Base-by-base conservation (phyloP, 805 yeast species). In the Diddensiella transvaalensis region DNA sequence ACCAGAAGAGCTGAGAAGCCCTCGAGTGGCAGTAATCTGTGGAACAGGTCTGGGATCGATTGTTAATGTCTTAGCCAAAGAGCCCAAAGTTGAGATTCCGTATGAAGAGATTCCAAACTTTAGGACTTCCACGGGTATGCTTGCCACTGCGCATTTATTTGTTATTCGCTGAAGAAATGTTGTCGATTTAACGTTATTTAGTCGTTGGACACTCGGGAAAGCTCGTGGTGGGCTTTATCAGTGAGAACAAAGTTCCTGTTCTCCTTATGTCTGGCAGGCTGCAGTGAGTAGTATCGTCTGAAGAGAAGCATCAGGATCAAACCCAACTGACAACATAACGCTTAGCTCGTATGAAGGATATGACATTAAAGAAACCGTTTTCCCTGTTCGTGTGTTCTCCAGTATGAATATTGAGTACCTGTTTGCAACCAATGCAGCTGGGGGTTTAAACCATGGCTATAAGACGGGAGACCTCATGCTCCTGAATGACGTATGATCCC, bases 11-110 rank as follows among this genome's bases (percentile, higher is more conserved):
- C 49, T 58, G n/a, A 33, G 42, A 33, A 32, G 32, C 21, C 96
- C 96, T 1, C 70, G 79, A 51, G 82, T 80, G 0, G 77, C 89
- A 49, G 84, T 91, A 54, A 86, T 91, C 46, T 90, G 97, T 68
- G 99, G 99, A 4, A 86, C 96, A 3, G 99, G 99, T 0, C 73
- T 91, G 15, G 95, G 96, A 10, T 95, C 95, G 0, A 82, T 91
- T 43, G 83, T 90, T 1, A 72, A 77, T 42, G 67, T 74, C 21
- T 61, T 84, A 39, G 58, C 68, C n/a, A 48, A 69, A 6, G 58
- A 48, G 5, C 60, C 66, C 11, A 53, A 52, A 15, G 66, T 79
- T 18, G 77, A 73, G 42, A 73, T 91, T 22, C 69, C 82, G 1
- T 91, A 88, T 62, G 56, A 64, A 4, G 73, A 75, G 0, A 86